phyloP scores from a whole-genome alignment of 1,284 basidiomycete species.

The Cutaneotrichosporon cyanovorans region DNA sequence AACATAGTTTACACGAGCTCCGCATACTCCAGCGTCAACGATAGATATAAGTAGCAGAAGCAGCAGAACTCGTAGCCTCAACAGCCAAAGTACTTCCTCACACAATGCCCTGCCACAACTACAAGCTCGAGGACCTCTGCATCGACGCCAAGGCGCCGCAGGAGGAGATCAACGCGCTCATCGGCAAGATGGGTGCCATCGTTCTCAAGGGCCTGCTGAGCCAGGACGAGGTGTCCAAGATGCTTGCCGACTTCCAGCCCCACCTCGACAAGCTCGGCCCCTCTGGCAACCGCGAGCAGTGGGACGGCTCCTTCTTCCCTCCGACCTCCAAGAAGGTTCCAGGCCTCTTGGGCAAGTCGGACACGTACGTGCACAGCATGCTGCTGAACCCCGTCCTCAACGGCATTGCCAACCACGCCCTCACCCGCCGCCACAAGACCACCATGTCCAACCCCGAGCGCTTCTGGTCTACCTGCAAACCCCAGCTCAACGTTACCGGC shows the following conservation, averaged over 20 bases:
- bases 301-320: slow-evolving; percentile 19
- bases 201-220: slow-evolving; percentile 16
- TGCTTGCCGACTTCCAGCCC: slow-evolving; percentile 15
- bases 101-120: slow-evolving; percentile 14
- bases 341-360: slow-evolving; percentile 13
- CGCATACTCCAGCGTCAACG: too few relatives aligned
- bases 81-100: not conserved
- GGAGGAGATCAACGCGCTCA: slow-evolving; percentile 18
- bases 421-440: slow-evolving; percentile 15
- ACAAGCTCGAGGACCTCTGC: slow-evolving; percentile 16
- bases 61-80: not conserved
- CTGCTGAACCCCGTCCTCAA: slow-evolving; percentile 14
- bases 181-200: slow-evolving; percentile 17
- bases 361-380: slow-evolving; percentile 10
- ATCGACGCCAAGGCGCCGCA: slow-evolving; percentile 15
- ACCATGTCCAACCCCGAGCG: slow-evolving; percentile 15
- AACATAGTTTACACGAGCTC: too few relatives aligned
- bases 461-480: slow-evolving; percentile 14
- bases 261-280: slow-evolving; percentile 12
- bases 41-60: too few relatives aligned
- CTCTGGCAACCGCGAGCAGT: slow-evolving; percentile 14
- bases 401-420: slow-evolving; percentile 14
- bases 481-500: slow-evolving; percentile 18
- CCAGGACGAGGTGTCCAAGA: slow-evolving; percentile 7
- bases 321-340: slow-evolving; percentile 15